These are phyloP conservation scores for Athelia psychrophila DNA, from an alignment of 1,284 basidiomycete species.

Conservation along the genomic window DNA sequence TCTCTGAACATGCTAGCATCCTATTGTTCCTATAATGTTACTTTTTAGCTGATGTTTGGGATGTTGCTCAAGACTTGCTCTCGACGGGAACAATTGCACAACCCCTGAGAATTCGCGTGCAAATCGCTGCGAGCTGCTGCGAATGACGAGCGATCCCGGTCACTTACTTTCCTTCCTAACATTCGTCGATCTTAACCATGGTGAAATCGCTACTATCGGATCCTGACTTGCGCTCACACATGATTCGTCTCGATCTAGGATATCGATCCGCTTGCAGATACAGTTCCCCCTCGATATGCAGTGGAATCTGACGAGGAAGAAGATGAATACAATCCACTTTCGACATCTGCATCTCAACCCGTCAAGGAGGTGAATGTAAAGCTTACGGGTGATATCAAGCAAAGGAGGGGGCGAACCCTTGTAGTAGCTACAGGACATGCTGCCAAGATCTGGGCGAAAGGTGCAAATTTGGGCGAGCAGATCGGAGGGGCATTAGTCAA, in stretches of 20 bases:
- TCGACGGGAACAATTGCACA: no score
- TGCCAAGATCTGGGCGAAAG: conserved; percentile 48
- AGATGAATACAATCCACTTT: conserved; percentile 52
- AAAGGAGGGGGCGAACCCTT: conserved; percentile 23
- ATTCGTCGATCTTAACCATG: no score
- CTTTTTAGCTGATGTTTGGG: no score
- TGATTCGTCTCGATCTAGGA: conserved; percentile 33
- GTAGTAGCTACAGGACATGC: conserved; percentile 45
- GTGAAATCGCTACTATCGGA: not conserved
- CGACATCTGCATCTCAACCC: conserved; percentile 12
- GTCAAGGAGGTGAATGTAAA: conserved; percentile 29
- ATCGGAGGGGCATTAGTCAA: conserved; percentile 44
- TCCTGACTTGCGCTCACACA: not conserved
- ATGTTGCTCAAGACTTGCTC: no score
- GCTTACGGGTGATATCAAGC: conserved; percentile 32
- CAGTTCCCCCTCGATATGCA: conserved; percentile 54
- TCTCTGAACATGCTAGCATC: no score
- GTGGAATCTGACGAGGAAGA: conserved; percentile 68
- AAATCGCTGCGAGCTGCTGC: no score
- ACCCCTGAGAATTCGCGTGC: no score
- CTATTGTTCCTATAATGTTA: no score
- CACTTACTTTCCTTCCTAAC: no score
- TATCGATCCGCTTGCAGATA: conserved; percentile 52
- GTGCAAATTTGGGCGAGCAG: conserved; percentile 50
- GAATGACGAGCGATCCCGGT: no score